A percentile compares a stretch with the other conserved stretches of the same genome.
Evolutionary conservation across 306 rosid genomes (phyloP).

Genomic region (Cucumis sativus): Cucumber_9930_V3 NC_026661.2:21869501-21870000

Average conservation of each 20-base stretch:
- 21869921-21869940: slow-evolving; percentile 62
- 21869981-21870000: slow-evolving; percentile 45
- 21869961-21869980: slow-evolving; percentile 65
- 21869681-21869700: slow-evolving; percentile 31
- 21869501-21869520: slow-evolving; percentile 42
- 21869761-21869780: slow-evolving; percentile 62
- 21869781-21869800: slow-evolving; percentile 33
- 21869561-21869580: slow-evolving; percentile 43
- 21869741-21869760: slow-evolving; percentile 51
- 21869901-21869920: slow-evolving; percentile 61
- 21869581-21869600: slow-evolving; percentile 44
- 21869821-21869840: slow-evolving; percentile 64
- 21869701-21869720: slow-evolving; percentile 61
- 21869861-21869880: slow-evolving; percentile 51
- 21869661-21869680: slow-evolving; percentile 34
- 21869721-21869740: slow-evolving; percentile 46
- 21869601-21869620: slow-evolving; percentile 34
- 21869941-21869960: slow-evolving; percentile 74
- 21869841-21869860: slow-evolving; percentile 61
- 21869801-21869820: slow-evolving; percentile 58
- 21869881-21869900: slow-evolving; percentile 39
- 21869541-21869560: slow-evolving; percentile 40
- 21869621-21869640: slow-evolving; percentile 19
- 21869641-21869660: slow-evolving; percentile 32
- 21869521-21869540: slow-evolving; percentile 37